Evolutionary conservation across 495 filamentous ascomycete genomes (phyloP).

Genomic region (Extremus antarcticus): DNA sequence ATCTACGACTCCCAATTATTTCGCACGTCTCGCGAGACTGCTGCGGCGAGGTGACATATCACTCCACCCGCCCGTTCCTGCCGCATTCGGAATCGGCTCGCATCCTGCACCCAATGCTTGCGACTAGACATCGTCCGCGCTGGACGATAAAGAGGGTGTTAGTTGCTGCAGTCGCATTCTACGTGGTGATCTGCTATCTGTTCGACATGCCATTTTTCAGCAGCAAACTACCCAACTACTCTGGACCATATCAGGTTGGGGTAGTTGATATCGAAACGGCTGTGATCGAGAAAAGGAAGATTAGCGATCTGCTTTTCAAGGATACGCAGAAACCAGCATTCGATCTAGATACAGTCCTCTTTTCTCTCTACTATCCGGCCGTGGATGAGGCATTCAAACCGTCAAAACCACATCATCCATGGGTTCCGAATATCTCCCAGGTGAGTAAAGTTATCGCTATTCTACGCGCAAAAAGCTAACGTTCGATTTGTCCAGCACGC

Average conservation of each 20-base stretch:
- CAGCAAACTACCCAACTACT: slow-evolving; percentile 35
- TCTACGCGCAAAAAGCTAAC: too few species aligned
- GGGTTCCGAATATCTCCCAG: slow-evolving; percentile 40
- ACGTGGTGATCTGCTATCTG: slow-evolving; percentile 32
- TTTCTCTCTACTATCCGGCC: slow-evolving; percentile 40
- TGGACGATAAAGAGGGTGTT: slow-evolving; percentile 20
- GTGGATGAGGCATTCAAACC: slow-evolving; percentile 17
- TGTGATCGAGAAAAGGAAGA: slow-evolving; percentile 26
- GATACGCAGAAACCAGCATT: slow-evolving; percentile 31
- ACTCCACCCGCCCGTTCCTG: background rate
- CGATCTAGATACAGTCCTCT: slow-evolving; percentile 38
- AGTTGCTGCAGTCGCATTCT: slow-evolving; percentile 15
- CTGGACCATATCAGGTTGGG: slow-evolving; percentile 39
- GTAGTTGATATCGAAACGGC: slow-evolving; percentile 38
- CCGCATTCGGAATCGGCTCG: background rate
- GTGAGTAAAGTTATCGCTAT: too few species aligned
- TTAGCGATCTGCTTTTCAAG: slow-evolving; percentile 33
- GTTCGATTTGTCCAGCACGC: slow-evolving; percentile 39
- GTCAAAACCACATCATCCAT: slow-evolving; percentile 30
- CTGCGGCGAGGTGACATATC: too few species aligned
- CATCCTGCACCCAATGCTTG: background rate
- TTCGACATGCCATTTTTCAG: slow-evolving; percentile 35
- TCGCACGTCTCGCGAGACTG: background rate
- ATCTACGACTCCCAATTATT: background rate
- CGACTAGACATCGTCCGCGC: slow-evolving; percentile 1